Evolutionary conservation across 1,284 basidiomycete species (phyloP), one percentile per base, ranked within the genome.

Genomic region (Meripilus lineatus): DNA sequence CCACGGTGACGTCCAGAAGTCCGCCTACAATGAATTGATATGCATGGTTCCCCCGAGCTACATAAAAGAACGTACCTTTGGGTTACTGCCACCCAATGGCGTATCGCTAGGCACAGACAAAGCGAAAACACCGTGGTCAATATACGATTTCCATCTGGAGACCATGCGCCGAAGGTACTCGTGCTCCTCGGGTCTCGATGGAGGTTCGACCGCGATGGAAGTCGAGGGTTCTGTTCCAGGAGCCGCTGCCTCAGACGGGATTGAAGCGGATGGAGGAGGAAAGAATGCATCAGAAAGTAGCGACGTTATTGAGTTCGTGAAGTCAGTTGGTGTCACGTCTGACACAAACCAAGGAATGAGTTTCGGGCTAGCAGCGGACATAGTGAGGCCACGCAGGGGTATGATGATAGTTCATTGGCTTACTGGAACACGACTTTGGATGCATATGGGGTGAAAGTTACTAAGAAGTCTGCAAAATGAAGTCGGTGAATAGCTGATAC

Each of bases 391-490:
- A 38, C 32, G 7, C 13, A 36, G 14, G 43, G 33, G 14, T 8
- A 28, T 13, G 22, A 21, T n/a, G n/a, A n/a, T n/a, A n/a, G 15
- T 17, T 42, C 25, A 40, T 23, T 17, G 15, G 70, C 88, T 46
- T 52, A 93, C 92, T 96, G 93, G 69, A 96, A 95, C 42, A 91
- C 80, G 14, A 93, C 85, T 55, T 79, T 76, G 6, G 75, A 75
- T 38, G 90, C 80, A 58, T 86, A 85, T 1, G 91, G 88, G 0
- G 93, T 94, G 57, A 84, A 82, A 0, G 89, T 89, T 15, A 96
- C 76, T 24, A 97, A 67, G 61, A 96, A 98, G 61, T 99, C 95
- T 28, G 94, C 95, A 51, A 99, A 84, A 97, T 82, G 24, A 98
- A 68, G 60, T 98, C 96, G 1, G 94, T 96, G 64, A 91, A 93